phyloP scores from a whole-genome alignment of 768 basidiomycete species.

The Naganishia antarctica region DNA sequence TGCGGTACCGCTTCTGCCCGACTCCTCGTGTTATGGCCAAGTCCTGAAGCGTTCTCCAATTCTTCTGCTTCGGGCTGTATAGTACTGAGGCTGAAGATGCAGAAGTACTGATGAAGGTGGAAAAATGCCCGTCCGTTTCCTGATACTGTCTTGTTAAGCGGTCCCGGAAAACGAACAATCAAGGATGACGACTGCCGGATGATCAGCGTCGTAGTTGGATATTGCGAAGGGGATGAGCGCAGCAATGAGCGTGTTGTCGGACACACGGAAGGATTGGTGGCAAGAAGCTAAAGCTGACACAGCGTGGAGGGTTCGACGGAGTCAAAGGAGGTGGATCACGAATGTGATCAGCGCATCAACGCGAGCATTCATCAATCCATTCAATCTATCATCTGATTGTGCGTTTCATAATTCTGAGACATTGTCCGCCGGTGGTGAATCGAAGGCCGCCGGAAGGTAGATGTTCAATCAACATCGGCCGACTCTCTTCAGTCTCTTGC shows the following conservation, averaged over 20 bases:
- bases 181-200: too few relatives aligned
- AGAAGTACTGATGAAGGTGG: too few relatives aligned
- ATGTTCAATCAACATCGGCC: background rate
- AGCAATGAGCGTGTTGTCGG: background rate
- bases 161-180: too few relatives aligned
- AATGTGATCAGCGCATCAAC: background rate
- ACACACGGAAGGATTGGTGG: background rate
- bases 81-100: too few relatives aligned
- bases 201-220: too few relatives aligned
- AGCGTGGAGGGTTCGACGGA: background rate
- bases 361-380: too few relatives aligned
- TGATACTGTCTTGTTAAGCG: too few relatives aligned
- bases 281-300: background rate
- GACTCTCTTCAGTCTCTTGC: background rate
- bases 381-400: too few relatives aligned
- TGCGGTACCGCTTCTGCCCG: background rate
- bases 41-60: too few relatives aligned
- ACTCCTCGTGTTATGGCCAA: too few relatives aligned
- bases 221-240: background rate
- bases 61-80: too few relatives aligned
- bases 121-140: too few relatives aligned
- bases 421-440: background rate
- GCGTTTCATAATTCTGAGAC: slow-evolving; percentile 17
- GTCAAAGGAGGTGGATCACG: slow-evolving; percentile 1
- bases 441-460: background rate